Evolutionary conservation across 306 rosid species (phyloP).

Genomic region (Acmispon strigosus): DNA sequence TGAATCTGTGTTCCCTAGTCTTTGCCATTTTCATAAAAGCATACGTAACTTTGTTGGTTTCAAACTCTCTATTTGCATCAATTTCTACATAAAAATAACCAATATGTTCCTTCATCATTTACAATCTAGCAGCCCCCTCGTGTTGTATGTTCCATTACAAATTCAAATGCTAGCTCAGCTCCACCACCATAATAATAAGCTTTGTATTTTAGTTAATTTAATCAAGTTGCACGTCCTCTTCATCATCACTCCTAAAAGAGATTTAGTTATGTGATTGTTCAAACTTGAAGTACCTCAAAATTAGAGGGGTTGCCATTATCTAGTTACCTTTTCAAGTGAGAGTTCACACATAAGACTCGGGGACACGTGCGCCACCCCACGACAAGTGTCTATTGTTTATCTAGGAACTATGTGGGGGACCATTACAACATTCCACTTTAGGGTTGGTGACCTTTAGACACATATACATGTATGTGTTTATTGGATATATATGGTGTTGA

Average conservation of each 20-base stretch:
- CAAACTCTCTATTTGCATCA: conserved; percentile 46
- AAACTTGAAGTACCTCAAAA: conserved; percentile 7
- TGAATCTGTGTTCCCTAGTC: conserved; percentile 50
- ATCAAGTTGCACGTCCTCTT: neutral
- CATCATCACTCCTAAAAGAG: neutral
- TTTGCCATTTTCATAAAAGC: conserved; percentile 28
- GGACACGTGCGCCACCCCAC: neutral
- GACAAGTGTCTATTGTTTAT: conserved; percentile 22
- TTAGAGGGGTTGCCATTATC: conserved; percentile 25
- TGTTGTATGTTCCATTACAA: conserved; percentile 21
- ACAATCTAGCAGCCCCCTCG: conserved; percentile 9
- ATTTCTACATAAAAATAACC: neutral
- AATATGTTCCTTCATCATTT: conserved; percentile 12
- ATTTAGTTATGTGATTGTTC: conserved; percentile 31
- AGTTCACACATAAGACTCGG: conserved; percentile 21
- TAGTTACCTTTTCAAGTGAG: conserved; percentile 15
- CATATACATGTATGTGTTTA: neutral
- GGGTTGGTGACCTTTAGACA: conserved; percentile 35
- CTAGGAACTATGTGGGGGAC: conserved; percentile 23
- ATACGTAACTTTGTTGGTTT: conserved; percentile 69
- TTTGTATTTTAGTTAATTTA: conserved; percentile 12
- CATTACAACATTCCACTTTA: conserved; percentile 27
- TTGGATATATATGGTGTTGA: neutral
- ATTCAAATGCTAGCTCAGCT: neutral
- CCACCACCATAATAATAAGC: neutral